Conservation (phyloP, 2,329 filamentous ascomycete genomes). For the Paecilomyces variotii region DNA sequence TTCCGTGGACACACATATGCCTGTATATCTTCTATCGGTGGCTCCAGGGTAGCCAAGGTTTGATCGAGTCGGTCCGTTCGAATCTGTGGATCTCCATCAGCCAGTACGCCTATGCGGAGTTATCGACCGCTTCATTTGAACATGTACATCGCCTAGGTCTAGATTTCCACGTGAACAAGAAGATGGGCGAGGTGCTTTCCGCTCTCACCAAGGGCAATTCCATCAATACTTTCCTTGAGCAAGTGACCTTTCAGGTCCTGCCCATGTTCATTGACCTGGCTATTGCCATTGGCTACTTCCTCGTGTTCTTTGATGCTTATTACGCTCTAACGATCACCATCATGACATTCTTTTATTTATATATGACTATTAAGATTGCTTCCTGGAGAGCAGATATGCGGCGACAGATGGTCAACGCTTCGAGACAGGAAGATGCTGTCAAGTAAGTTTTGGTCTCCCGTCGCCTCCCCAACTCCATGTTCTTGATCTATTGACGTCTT, state of each 20-base stretch:
- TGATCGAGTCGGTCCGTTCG: constrained; percentile 73
- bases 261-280: constrained; percentile 89
- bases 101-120: constrained; percentile 89
- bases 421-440: constrained; percentile 89
- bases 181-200: constrained; percentile 90
- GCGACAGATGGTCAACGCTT: constrained; percentile 88
- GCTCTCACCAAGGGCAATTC: constrained; percentile 92
- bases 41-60: constrained; percentile 82
- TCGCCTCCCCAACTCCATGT: too few species aligned
- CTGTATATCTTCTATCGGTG: constrained; percentile 72
- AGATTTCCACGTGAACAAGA: constrained; percentile 94
- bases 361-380: constrained; percentile 92
- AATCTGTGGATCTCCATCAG: constrained; percentile 94
- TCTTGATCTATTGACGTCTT: too few species aligned
- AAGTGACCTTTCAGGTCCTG: constrained; percentile 89
- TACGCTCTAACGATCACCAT: constrained; percentile 85
- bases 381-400: constrained; percentile 85
- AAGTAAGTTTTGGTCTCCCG: constrained; percentile 48
- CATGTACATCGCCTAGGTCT: constrained; percentile 92
- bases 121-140: constrained; percentile 93
- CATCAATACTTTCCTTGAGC: constrained; percentile 94
- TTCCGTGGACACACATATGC: constrained; percentile 67
- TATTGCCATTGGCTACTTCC: constrained; percentile 76
- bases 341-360: constrained; percentile 92
- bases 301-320: constrained; percentile 71